Evolutionary conservation across 805 yeast genomes (phyloP), one percentile per base, ranked within the genome.

Genomic region (Limtongia smithiae): DNA sequence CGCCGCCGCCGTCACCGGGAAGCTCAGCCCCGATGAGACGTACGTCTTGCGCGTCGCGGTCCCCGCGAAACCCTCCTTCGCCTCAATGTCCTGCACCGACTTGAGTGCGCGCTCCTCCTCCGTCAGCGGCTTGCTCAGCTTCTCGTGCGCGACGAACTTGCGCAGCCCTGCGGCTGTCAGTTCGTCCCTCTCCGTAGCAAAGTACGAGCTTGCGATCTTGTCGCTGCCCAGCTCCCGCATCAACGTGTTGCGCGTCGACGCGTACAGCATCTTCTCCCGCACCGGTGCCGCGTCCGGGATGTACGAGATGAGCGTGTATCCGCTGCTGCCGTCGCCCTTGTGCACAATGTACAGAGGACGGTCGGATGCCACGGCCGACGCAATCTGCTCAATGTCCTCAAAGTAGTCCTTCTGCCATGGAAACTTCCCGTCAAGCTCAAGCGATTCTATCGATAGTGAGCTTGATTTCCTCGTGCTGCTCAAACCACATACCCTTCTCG

Each of bases 241-340:
- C 32, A 93, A 67, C 1, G 93, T 80, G 65, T 80, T 83, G 54
- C 87, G 87, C 9, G 94, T 82, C 2, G 96, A 86, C 3, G 97
- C 97, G 65, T 90, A 93, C 41, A 93, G 73, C 97, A 93, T 93
- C 66, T 91, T 93, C 48, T 77, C 75, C 50, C 89, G 77, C 33
- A 91, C 90, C 2, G 82, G 80, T 7, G 96, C 85, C 43, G 67
- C 67, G 65, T 91, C 97, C 0, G 98, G 97, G 45, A 91, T 90
- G 68, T 76, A 90, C 18, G 93, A 80, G 39, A 89, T 76, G 60
- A 91, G 89, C 2, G 79, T 74, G 52, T 70, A 72, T n/a, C 62
- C 62, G 0, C 58, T 61, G 6, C 52, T 56, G 33, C 41, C 52
- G 17, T 54, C 61, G 21, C 15, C 28, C 9, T 48, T 71, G 33